Percentiles rank a stretch among this genome's conserved stretches.
phyloP scores from a whole-genome alignment of 2,329 filamentous ascomycete genomes.

The Zymoseptoria passerinii region DNA sequence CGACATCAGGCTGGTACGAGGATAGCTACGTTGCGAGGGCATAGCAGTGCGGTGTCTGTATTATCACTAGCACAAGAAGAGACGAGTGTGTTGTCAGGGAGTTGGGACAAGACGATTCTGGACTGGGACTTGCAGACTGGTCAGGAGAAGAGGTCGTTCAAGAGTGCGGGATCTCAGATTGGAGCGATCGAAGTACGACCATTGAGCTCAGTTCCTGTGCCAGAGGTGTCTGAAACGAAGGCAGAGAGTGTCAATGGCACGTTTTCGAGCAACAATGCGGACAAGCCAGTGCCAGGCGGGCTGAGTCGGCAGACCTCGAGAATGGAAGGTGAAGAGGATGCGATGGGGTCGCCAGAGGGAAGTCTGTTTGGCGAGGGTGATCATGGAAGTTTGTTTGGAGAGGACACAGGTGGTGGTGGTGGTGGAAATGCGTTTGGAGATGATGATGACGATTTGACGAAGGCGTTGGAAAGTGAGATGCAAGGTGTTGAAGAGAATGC shows the following conservation, averaged over 20 bases:
- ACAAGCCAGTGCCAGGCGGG: slow-evolving; percentile 43
- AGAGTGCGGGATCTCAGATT: slow-evolving; percentile 72
- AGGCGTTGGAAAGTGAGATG: slow-evolving; percentile 55
- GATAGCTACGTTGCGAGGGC: slow-evolving; percentile 70
- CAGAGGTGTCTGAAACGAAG: slow-evolving; percentile 60
- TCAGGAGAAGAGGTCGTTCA: slow-evolving; percentile 64
- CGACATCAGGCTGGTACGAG: slow-evolving; percentile 90
- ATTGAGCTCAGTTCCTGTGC: slow-evolving; percentile 64
- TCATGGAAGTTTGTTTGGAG: slow-evolving; percentile 68
- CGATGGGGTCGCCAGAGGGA: slow-evolving; percentile 58
- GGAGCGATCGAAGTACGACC: slow-evolving; percentile 81
- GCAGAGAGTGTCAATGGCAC: slow-evolving; percentile 53
- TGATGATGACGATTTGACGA: slow-evolving; percentile 74
- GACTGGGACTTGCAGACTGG: slow-evolving; percentile 95
- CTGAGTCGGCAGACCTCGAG: slow-evolving; percentile 13
- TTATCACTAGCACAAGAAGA: slow-evolving; percentile 77
- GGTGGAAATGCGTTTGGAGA: slow-evolving; percentile 58
- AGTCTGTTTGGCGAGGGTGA: slow-evolving; percentile 79
- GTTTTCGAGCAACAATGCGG: slow-evolving; percentile 64
- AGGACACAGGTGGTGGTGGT: slow-evolving; percentile 45
- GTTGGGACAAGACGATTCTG: slow-evolving; percentile 90
- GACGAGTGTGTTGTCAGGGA: slow-evolving; percentile 77
- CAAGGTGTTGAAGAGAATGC: slow-evolving; percentile 31
- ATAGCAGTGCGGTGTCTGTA: slow-evolving; percentile 87
- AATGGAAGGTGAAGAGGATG: slow-evolving; percentile 46